Conservation (phyloP, 805 yeast species). For the Nakazawaea ishiwadae region DNA sequence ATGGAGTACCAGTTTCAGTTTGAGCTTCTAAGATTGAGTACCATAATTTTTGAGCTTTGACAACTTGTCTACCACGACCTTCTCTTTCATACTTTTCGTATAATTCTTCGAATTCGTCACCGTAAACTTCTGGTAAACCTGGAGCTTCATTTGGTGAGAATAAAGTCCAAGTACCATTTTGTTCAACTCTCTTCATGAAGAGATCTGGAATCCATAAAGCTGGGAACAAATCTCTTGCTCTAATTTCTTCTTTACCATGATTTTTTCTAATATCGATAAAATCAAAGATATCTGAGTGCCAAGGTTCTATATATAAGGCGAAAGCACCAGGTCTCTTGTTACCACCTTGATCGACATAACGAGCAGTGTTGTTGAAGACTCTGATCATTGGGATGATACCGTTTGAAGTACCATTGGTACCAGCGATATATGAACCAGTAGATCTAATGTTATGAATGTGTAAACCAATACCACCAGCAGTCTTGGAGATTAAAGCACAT, state of each 20-base stretch:
- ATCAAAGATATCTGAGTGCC: conserved; percentile 92
- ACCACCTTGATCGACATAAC: conserved; percentile 98
- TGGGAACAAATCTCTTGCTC: conserved; percentile 90
- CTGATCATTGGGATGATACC: conserved; percentile 96
- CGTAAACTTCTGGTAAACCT: conserved; percentile 77
- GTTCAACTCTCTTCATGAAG: conserved; percentile 87
- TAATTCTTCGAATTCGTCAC: conserved; percentile 72
- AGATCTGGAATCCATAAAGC: conserved; percentile 95
- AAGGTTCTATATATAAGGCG: conserved; percentile 90
- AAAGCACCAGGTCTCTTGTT: conserved; percentile 98
- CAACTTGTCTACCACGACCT: conserved; percentile 56
- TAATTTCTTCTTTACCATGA: conserved; percentile 89
- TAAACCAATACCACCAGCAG: conserved; percentile 94
- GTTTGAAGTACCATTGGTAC: conserved; percentile 88
- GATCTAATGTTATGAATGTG: conserved; percentile 86
- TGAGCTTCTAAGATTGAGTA: conserved; percentile 84
- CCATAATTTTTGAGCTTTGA: conserved; percentile 91
- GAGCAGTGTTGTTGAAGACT: conserved; percentile 92
- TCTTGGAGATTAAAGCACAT: conserved; percentile 85
- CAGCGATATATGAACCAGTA: conserved; percentile 82
- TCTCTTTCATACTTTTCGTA: conserved; percentile 71
- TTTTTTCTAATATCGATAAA: conserved; percentile 84
- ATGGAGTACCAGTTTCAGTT: conserved; percentile 95
- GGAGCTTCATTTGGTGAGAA: conserved; percentile 89
- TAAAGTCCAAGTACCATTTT: conserved; percentile 76